phyloP scores from a whole-genome alignment of 2,329 filamentous ascomycete species.

The Ceratocystis harringtonii region DNA sequence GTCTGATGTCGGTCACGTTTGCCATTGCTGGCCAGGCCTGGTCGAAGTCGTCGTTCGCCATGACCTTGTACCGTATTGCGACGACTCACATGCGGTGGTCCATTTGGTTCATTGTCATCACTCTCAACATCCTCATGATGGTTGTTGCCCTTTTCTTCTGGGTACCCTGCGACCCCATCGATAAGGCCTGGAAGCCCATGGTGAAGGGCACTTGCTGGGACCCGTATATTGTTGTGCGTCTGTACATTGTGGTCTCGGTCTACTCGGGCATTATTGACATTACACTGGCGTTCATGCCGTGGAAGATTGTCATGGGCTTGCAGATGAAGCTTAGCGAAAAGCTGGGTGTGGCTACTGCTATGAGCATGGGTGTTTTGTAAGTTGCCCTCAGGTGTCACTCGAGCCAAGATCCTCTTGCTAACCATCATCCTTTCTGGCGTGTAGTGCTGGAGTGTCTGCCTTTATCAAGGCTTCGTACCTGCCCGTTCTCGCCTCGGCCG shows the following conservation, averaged over 20 bases:
- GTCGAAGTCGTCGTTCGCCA: constrained; percentile 21
- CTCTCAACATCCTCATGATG: constrained; percentile 20
- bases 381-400: constrained; percentile 2
- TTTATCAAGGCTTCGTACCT: constrained; percentile 13
- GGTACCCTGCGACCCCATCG: constrained; percentile 21
- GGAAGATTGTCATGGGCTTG: constrained; percentile 21
- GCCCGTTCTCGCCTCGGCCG: neutral
- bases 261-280: constrained; percentile 20
- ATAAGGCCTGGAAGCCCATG: constrained; percentile 20
- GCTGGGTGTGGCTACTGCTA: constrained; percentile 21
- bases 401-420: neutral
- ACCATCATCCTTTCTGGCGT: neutral
- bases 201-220: constrained; percentile 21
- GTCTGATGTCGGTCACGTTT: constrained; percentile 12
- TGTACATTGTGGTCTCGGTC: constrained; percentile 9
- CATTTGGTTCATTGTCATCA: constrained; percentile 22
- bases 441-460: constrained; percentile 12
- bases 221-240: constrained; percentile 11
- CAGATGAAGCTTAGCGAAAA: constrained; percentile 22
- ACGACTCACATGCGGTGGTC: constrained; percentile 20
- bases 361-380: constrained; percentile 22
- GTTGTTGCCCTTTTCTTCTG: constrained; percentile 21
- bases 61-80: constrained; percentile 22
- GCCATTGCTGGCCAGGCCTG: constrained; percentile 14
- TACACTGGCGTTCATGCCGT: constrained; percentile 20